Conservation (phyloP, 1,139 yeast genomes). For the Saccharomyces hybrid region DNA sequence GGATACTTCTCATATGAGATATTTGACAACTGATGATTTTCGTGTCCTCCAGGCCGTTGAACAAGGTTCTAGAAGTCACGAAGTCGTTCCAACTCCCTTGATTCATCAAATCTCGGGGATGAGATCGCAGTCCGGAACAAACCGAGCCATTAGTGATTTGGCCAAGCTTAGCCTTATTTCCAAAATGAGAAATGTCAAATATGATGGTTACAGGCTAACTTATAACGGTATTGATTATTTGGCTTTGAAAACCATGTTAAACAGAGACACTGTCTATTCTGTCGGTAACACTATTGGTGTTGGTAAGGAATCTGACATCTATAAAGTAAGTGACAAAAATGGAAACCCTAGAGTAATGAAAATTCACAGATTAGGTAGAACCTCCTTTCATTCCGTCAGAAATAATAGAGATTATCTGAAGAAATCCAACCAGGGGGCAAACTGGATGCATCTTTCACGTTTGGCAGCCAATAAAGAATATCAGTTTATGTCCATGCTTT, state of each 20-base stretch:
- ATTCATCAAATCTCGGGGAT: slow-evolving; percentile 75
- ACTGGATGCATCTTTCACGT: slow-evolving; percentile 89
- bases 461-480: slow-evolving; percentile 90
- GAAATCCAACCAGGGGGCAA: slow-evolving; percentile 44
- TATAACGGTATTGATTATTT: slow-evolving; percentile 87
- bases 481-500: slow-evolving; percentile 71
- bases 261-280: slow-evolving; percentile 64
- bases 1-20: slow-evolving; percentile 89
- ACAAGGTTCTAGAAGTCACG: slow-evolving; percentile 86
- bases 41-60: slow-evolving; percentile 84
- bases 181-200: slow-evolving; percentile 72
- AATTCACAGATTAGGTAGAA: slow-evolving; percentile 87
- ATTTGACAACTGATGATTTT: slow-evolving; percentile 83
- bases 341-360: slow-evolving; percentile 70
- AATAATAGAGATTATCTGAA: slow-evolving; percentile 86
- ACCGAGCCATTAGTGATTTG: slow-evolving; percentile 70
- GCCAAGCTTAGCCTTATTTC: slow-evolving; percentile 79
- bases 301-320: slow-evolving; percentile 95
- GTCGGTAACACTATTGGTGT: slow-evolving; percentile 90
- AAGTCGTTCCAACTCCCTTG: slow-evolving; percentile 82
- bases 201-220: slow-evolving; percentile 87
- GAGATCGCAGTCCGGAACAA: slow-evolving; percentile 68
- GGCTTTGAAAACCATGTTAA: slow-evolving; percentile 75
- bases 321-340: slow-evolving; percentile 64
- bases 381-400: slow-evolving; percentile 85